These are phyloP conservation scores for Gentiana straminea DNA, from an alignment of 257 asterid genomes.

Conservation along the genomic window DNA sequence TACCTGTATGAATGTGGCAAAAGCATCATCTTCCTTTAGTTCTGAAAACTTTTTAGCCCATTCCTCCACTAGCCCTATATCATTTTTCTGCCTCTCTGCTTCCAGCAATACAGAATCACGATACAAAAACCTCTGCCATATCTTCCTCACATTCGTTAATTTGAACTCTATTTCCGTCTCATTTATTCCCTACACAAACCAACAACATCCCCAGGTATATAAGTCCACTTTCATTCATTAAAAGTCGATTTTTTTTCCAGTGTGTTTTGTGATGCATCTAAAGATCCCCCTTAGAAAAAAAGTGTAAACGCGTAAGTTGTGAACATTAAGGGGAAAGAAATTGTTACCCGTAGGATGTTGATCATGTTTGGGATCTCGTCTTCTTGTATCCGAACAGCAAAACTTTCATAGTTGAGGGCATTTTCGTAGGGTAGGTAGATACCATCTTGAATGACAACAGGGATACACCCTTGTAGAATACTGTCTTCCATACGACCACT, in stretches of 20 bases:
- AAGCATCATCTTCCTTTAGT: conserved; percentile 60
- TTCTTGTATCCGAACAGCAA: conserved; percentile 82
- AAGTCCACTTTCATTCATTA: neutral
- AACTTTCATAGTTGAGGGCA: conserved; percentile 67
- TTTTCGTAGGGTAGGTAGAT: conserved; percentile 92
- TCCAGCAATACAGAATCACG: conserved; percentile 77
- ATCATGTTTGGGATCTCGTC: conserved; percentile 78
- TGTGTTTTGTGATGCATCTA: too few relatives aligned
- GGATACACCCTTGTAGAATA: conserved; percentile 89
- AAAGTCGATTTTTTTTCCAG: too few relatives aligned
- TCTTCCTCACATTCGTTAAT: conserved; percentile 61
- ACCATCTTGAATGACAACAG: conserved; percentile 96
- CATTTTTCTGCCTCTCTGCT: conserved; percentile 73
- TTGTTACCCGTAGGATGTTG: conserved; percentile 62
- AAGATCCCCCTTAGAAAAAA: conserved; percentile 2
- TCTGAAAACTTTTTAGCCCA: conserved; percentile 63
- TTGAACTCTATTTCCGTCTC: conserved; percentile 76
- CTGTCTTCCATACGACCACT: conserved; percentile 99
- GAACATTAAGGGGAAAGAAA: conserved; percentile 11
- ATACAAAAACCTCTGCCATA: conserved; percentile 91
- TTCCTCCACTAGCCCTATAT: conserved; percentile 38
- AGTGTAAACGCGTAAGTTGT: neutral
- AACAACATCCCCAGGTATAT: conserved; percentile 12
- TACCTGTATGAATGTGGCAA: conserved; percentile 84
- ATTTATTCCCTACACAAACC: conserved; percentile 42